Conservation (phyloP, 495 filamentous ascomycete genomes). For the Saxophila tyrrhenica region DNA sequence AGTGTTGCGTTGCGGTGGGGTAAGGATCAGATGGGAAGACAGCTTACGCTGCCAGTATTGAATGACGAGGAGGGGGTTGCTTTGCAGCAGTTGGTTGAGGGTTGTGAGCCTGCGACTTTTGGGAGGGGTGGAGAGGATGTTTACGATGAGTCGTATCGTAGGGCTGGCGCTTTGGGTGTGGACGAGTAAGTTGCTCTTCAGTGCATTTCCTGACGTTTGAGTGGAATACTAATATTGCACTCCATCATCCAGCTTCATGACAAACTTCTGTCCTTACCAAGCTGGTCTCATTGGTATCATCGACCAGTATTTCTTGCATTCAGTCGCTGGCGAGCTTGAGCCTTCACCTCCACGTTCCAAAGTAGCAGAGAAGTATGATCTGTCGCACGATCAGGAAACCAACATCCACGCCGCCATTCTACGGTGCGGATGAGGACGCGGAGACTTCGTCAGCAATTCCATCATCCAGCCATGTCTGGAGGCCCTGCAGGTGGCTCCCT, state of each 20-base stretch:
- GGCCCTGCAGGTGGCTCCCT: background rate
- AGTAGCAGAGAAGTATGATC: background rate
- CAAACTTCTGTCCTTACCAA: conserved; percentile 41
- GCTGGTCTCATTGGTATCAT: conserved; percentile 41
- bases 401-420: background rate
- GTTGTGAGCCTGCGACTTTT: conserved; percentile 36
- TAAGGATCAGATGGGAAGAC: too few relatives aligned
- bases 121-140: conserved; percentile 36
- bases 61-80: background rate
- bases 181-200: background rate
- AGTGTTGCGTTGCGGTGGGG: background rate
- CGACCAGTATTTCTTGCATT: conserved; percentile 37
- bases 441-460: background rate
- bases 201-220: background rate
- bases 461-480: background rate
- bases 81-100: background rate
- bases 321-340: background rate
- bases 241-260: conserved; percentile 28
- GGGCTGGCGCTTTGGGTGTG: conserved; percentile 39
- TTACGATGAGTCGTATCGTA: conserved; percentile 39
- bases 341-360: background rate
- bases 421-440: background rate
- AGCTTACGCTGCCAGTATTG: background rate
- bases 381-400: background rate
- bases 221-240: background rate